These are phyloP conservation scores for Suillus americanus DNA, from an alignment of 768 basidiomycete genomes.

Conservation along the genomic window DNA sequence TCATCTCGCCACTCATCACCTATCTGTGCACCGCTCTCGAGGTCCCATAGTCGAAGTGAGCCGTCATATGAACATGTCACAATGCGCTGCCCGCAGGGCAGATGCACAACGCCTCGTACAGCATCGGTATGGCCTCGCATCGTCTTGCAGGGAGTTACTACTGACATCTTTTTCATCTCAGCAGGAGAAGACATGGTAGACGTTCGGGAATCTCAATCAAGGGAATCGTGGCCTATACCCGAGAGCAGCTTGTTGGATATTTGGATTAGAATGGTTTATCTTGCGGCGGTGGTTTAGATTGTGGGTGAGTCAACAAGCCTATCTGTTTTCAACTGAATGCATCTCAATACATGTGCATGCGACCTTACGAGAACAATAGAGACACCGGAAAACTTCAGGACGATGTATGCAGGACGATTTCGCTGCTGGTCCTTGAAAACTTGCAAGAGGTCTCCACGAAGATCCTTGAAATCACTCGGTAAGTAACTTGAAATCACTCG, in stretches of 20 bases:
- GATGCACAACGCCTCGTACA: background rate
- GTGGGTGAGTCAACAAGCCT: background rate
- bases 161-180: no score
- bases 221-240: background rate
- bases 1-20: background rate
- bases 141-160: background rate
- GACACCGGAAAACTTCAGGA: no score
- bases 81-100: background rate
- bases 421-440: no score
- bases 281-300: background rate
- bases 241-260: background rate
- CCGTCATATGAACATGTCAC: slow-evolving; percentile 10
- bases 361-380: no score
- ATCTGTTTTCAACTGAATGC: background rate
- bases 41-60: slow-evolving; percentile 14
- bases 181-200: background rate
- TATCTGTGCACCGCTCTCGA: slow-evolving; percentile 24
- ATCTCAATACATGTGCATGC: background rate
- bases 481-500: no score
- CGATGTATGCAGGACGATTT: no score
- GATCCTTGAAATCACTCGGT: no score
- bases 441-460: no score
- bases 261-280: background rate
- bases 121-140: background rate
- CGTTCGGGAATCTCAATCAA: background rate